Evolutionary conservation across 2,329 filamentous ascomycete genomes (phyloP).

Genomic region (Fonsecaea pedrosoi): DNA sequence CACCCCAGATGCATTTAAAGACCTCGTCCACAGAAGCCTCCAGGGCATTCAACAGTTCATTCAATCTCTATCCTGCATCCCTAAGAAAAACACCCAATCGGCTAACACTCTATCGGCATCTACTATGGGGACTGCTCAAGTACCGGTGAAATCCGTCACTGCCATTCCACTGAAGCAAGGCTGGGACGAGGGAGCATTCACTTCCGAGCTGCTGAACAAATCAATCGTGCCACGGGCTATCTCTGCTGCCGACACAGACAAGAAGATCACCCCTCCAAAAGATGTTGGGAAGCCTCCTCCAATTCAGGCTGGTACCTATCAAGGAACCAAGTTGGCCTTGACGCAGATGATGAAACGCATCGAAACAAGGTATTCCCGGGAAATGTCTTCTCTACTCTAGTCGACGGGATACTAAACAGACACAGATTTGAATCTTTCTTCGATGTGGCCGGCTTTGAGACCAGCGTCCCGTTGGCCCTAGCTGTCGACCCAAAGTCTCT

Average conservation of each 20-base stretch:
- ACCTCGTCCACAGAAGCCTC: not conserved
- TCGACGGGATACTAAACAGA: not conserved
- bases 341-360: slow-evolving; percentile 24
- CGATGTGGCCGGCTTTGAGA: slow-evolving; percentile 21
- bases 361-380: slow-evolving; percentile 10
- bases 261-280: slow-evolving; percentile 11
- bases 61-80: slow-evolving; percentile 2
- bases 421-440: slow-evolving; percentile 26
- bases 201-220: slow-evolving; percentile 26
- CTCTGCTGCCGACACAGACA: not conserved
- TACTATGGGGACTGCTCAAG: not conserved
- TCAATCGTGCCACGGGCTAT: slow-evolving; percentile 24
- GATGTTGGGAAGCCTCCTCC: slow-evolving; percentile 17
- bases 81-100: not conserved
- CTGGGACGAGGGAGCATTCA: slow-evolving; percentile 35
- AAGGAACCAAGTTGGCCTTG: slow-evolving; percentile 33
- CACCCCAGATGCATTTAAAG: slow-evolving; percentile 4
- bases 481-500: slow-evolving; percentile 20
- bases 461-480: slow-evolving; percentile 15
- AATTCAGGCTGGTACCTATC: slow-evolving; percentile 31
- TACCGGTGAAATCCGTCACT: slow-evolving; percentile 2
- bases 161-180: slow-evolving; percentile 9
- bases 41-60: not conserved
- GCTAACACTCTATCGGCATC: not conserved
- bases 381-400: not conserved